Percentiles rank a stretch among this genome's conserved stretches.
Conservation (phyloP, 2,329 filamentous ascomycete genomes). For the Cladorrhinum sp. region DNA sequence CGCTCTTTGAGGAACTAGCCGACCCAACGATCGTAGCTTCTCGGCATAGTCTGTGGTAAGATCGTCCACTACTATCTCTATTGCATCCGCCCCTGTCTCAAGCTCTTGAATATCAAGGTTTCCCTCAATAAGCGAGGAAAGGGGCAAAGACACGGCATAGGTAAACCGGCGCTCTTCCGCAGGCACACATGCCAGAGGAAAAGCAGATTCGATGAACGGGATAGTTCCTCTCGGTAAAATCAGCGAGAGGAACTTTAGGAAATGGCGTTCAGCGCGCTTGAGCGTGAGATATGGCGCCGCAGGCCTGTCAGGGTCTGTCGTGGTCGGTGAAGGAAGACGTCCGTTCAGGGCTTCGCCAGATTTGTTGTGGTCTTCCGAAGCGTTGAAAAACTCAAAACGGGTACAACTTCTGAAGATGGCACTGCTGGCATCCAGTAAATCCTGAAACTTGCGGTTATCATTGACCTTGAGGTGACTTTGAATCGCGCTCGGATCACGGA, state of each 20-base stretch:
- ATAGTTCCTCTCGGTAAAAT: constrained; percentile 53
- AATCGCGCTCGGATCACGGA: constrained; percentile 63
- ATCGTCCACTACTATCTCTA: constrained; percentile 57
- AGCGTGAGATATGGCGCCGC: constrained; percentile 62
- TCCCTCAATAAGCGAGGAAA: constrained; percentile 53
- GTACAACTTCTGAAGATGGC: constrained; percentile 63
- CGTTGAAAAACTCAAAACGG: constrained; percentile 75
- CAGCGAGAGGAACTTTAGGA: constrained; percentile 64
- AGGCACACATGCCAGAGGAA: constrained; percentile 60
- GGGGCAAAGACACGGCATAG: constrained; percentile 61
- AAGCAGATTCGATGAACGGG: constrained; percentile 60
- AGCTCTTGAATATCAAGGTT: constrained; percentile 60
- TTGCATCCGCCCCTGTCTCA: constrained; percentile 64
- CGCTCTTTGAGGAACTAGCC: constrained; percentile 35
- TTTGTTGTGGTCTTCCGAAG: constrained; percentile 53
- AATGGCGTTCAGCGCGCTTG: constrained; percentile 66
- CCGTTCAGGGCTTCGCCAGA: constrained; percentile 20
- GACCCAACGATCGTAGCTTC: constrained; percentile 13
- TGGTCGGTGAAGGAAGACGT: constrained; percentile 24
- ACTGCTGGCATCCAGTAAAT: constrained; percentile 55
- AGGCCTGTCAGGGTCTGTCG: constrained; percentile 35
- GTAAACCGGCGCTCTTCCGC: constrained; percentile 62
- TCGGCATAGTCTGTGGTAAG: constrained; percentile 25
- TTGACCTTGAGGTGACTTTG: constrained; percentile 58
- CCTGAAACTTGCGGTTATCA: constrained; percentile 53